phyloP scores from a whole-genome alignment of 495 filamentous ascomycete genomes.

The Talaromyces ruber region DNA sequence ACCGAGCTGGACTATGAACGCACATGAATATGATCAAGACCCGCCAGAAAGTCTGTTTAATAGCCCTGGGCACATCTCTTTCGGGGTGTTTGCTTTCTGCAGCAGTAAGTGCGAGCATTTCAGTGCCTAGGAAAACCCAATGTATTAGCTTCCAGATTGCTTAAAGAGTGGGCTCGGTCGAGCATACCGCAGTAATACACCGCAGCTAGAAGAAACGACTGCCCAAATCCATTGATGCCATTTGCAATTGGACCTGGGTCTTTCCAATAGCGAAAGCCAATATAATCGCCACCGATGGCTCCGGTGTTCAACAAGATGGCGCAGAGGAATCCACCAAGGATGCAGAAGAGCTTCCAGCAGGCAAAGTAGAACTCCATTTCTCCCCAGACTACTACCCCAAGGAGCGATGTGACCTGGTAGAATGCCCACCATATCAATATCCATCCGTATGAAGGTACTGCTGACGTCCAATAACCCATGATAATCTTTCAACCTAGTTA shows the following conservation, averaged over 20 bases:
- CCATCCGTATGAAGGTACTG: slow-evolving; percentile 46
- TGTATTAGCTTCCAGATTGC: neutral
- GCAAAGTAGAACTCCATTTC: slow-evolving; percentile 47
- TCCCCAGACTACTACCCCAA: slow-evolving; percentile 59
- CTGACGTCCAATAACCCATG: slow-evolving; percentile 29
- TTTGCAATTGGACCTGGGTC: slow-evolving; percentile 63
- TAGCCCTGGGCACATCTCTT: slow-evolving; percentile 53
- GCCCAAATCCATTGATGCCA: slow-evolving; percentile 45
- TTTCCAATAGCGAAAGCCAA: slow-evolving; percentile 57
- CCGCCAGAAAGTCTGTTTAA: slow-evolving; percentile 65
- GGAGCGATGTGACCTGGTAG: slow-evolving; percentile 28
- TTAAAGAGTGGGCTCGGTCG: neutral
- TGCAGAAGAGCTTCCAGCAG: neutral
- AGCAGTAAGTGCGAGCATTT: slow-evolving; percentile 40
- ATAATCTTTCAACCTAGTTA: slow-evolving; percentile 65
- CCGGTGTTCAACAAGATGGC: slow-evolving; percentile 57
- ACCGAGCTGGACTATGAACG: slow-evolving; percentile 28
- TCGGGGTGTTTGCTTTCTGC: slow-evolving; percentile 56
- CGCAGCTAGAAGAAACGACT: slow-evolving; percentile 58
- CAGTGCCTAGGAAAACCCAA: slow-evolving; percentile 30
- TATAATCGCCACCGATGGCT: slow-evolving; percentile 44
- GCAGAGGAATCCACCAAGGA: slow-evolving; percentile 45
- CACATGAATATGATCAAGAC: slow-evolving; percentile 62
- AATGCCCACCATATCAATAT: slow-evolving; percentile 59
- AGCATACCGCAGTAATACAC: slow-evolving; percentile 56